phyloP scores from a whole-genome alignment of 139 green algal species.

The Tetraselmis chui region DNA sequence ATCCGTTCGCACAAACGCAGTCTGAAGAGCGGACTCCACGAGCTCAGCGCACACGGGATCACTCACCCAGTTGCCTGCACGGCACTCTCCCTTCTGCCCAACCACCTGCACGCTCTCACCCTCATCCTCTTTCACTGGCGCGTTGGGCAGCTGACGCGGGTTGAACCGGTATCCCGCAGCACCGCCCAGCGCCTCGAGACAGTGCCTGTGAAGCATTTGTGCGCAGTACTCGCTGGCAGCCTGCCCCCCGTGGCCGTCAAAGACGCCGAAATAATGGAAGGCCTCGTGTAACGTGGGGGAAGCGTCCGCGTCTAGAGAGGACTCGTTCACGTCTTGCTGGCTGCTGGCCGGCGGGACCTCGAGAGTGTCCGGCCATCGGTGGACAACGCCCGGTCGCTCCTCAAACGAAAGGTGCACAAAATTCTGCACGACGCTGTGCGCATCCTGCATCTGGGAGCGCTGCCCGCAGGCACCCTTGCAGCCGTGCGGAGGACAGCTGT shows the following conservation, averaged over 20 bases:
- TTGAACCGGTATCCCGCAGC: not conserved
- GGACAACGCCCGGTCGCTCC: not conserved
- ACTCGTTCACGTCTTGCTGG: not conserved
- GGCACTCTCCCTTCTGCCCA: not conserved
- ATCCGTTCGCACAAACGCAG: constrained; percentile 39
- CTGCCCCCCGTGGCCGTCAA: constrained; percentile 71
- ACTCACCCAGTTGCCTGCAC: not conserved
- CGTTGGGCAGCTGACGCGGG: not conserved
- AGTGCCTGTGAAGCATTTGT: constrained; percentile 46
- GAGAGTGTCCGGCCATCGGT: not conserved
- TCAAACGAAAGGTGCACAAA: constrained; percentile 38
- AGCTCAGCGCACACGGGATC: not conserved
- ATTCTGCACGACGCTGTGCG: constrained; percentile 54
- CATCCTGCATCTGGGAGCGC: constrained; percentile 64
- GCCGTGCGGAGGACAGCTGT: constrained; percentile 52
- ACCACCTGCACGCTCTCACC: not conserved
- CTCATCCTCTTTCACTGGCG: not conserved
- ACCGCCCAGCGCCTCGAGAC: constrained; percentile 34
- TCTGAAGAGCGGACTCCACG: constrained; percentile 37
- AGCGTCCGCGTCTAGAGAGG: not conserved
- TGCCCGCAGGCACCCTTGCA: constrained; percentile 57
- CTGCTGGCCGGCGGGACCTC: not conserved
- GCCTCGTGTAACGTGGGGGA: constrained; percentile 15
- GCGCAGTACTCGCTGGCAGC: constrained; percentile 60
- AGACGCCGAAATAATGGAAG: constrained; percentile 79